Evolutionary conservation across 2,329 filamentous ascomycete species (phyloP).

Genomic region (Trichophyton simii): DNA sequence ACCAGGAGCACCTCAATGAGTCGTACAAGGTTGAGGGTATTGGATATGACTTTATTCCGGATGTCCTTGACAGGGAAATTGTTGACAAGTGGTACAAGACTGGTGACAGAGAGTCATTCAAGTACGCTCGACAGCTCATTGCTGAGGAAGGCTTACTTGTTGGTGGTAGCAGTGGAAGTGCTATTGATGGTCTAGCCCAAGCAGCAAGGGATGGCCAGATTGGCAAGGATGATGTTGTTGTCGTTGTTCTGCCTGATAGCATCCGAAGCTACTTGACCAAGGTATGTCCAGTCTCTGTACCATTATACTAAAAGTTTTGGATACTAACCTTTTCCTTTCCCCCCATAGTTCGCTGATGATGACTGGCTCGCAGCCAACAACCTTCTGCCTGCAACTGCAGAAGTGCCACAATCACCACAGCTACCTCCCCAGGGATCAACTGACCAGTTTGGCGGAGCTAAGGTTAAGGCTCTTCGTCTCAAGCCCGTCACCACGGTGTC

Average conservation of each 20-base stretch:
- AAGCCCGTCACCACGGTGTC: conserved; percentile 86
- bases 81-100: conserved; percentile 99
- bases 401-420: conserved; percentile 21
- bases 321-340: background rate
- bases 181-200: conserved; percentile 67
- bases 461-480: conserved; percentile 68
- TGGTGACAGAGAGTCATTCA: conserved; percentile 80
- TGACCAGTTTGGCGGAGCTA: conserved; percentile 66
- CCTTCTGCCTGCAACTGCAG: conserved; percentile 53
- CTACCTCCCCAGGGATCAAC: conserved; percentile 29
- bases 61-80: conserved; percentile 66
- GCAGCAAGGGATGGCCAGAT: conserved; percentile 59
- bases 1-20: conserved; percentile 67
- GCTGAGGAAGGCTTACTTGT: conserved; percentile 88
- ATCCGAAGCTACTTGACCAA: conserved; percentile 96
- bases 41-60: conserved; percentile 94
- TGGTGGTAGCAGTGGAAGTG: conserved; percentile 85
- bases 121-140: conserved; percentile 79
- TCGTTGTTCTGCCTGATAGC: conserved; percentile 86
- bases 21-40: conserved; percentile 98
- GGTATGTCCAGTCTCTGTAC: conserved; percentile 23
- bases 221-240: conserved; percentile 71
- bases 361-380: conserved; percentile 98
- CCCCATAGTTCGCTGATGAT: conserved; percentile 70
- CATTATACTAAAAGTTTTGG: background rate